Percentiles rank a stretch among this genome's conserved stretches.
Conservation (phyloP, 805 yeast species). For the Hanseniaspora clermontiae region DNA sequence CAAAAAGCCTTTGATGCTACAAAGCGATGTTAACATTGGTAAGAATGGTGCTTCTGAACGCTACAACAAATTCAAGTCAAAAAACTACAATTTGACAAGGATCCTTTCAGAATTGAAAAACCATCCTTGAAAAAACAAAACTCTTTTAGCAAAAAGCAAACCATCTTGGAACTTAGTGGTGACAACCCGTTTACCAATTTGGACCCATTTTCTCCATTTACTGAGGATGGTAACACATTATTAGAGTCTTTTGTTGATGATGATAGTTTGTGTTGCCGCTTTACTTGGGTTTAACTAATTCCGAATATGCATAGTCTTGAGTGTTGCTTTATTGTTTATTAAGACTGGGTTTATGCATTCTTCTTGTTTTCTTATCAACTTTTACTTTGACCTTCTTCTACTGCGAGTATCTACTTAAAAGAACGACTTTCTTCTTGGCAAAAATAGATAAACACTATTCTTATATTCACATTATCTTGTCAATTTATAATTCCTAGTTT, state of each 20-base stretch:
- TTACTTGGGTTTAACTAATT: too few relatives aligned
- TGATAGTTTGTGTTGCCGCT: too few relatives aligned
- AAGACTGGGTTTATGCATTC: too few relatives aligned
- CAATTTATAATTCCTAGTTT: too few relatives aligned
- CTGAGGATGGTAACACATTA: neutral
- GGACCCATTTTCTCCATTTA: slow-evolving; percentile 1
- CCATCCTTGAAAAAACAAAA: neutral
- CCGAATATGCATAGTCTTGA: too few relatives aligned
- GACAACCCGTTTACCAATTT: neutral
- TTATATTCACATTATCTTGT: too few relatives aligned
- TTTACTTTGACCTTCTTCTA: too few relatives aligned
- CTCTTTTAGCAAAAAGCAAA: neutral
- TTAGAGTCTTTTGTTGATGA: neutral
- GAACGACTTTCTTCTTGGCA: too few relatives aligned
- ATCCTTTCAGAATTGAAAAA: neutral
- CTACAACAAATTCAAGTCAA: neutral
- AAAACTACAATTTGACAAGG: neutral
- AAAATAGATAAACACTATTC: too few relatives aligned
- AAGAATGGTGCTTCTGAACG: neutral
- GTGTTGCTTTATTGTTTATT: too few relatives aligned
- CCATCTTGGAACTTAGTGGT: neutral
- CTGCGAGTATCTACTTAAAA: too few relatives aligned
- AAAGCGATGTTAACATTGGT: neutral
- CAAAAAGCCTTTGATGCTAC: neutral
- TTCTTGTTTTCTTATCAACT: too few relatives aligned